A percentile compares a stretch with the other conserved stretches of the same genome.
Evolutionary conservation across 1,284 basidiomycete genomes (phyloP).

Genomic region (Cystobasidium sp.): DNA sequence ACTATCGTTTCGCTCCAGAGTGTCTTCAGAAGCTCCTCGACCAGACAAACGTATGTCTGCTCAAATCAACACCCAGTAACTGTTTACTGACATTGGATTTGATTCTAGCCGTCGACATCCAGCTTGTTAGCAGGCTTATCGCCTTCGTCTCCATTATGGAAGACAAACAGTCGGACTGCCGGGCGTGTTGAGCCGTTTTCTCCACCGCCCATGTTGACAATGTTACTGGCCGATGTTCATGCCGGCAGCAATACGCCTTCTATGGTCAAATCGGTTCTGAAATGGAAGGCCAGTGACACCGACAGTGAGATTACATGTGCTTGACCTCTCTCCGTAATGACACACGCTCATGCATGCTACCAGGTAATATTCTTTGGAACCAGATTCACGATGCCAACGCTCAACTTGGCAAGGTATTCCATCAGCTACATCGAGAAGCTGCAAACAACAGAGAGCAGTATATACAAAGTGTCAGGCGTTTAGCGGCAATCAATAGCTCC

Average conservation of each 20-base stretch:
- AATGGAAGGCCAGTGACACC: constrained; percentile 71
- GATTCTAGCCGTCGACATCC: constrained; percentile 11
- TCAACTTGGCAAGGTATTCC: constrained; percentile 5
- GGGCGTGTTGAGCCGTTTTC: constrained; percentile 70
- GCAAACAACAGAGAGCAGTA: background rate
- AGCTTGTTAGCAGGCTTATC: constrained; percentile 45
- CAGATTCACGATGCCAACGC: constrained; percentile 15
- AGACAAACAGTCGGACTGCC: constrained; percentile 55
- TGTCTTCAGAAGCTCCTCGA: constrained; percentile 50
- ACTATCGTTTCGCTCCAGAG: constrained; percentile 80
- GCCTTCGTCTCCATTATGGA: constrained; percentile 70
- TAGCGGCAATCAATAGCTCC: background rate
- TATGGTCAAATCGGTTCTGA: constrained; percentile 82
- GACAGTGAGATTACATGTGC: constrained; percentile 61
- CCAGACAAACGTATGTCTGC: constrained; percentile 10
- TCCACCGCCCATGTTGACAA: constrained; percentile 76
- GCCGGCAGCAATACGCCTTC: constrained; percentile 92
- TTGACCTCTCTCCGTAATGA: background rate
- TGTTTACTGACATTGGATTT: background rate
- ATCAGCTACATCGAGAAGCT: background rate
- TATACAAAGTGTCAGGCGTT: background rate
- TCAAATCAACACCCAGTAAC: background rate
- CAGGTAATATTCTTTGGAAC: constrained; percentile 15
- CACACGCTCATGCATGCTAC: constrained; percentile 26
- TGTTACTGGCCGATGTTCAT: constrained; percentile 90